Percentiles rank a stretch among this genome's conserved stretches.
Evolutionary conservation across 371 early-diverging fungal genomes (phyloP).

Genomic region (Mucor lusitanicus): DNA sequence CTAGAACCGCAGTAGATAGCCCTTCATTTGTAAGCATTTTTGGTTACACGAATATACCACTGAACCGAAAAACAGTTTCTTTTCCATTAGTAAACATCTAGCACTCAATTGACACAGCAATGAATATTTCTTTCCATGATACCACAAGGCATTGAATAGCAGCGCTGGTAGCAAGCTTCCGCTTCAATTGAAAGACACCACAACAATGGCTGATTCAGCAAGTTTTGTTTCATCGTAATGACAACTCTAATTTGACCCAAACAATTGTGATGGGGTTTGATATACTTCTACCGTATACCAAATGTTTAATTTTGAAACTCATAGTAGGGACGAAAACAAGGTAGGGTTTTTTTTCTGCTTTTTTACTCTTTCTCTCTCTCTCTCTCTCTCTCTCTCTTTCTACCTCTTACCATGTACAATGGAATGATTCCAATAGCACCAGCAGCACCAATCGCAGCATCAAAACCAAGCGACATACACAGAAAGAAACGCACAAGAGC

Average conservation of each 20-base stretch:
- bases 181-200: no score
- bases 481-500: constrained; percentile 21
- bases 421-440: constrained; percentile 30
- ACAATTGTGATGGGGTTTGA: neutral
- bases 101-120: no score
- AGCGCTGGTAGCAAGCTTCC: no score
- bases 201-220: no score
- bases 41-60: no score
- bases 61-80: no score
- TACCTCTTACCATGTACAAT: neutral
- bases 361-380: neutral
- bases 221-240: neutral
- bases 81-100: no score
- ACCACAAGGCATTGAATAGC: no score
- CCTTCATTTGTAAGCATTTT: no score
- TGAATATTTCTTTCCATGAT: no score
- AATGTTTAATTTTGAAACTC: neutral
- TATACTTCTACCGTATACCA: neutral
- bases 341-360: neutral
- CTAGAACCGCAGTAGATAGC: no score
- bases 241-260: neutral
- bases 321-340: neutral
- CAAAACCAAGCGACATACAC: neutral
- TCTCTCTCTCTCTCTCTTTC: neutral
- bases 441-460: neutral